Evolutionary conservation across 805 yeast species (phyloP), one percentile per base, ranked within the genome.

Genomic region (Maudiozyma saulgeensis): DNA sequence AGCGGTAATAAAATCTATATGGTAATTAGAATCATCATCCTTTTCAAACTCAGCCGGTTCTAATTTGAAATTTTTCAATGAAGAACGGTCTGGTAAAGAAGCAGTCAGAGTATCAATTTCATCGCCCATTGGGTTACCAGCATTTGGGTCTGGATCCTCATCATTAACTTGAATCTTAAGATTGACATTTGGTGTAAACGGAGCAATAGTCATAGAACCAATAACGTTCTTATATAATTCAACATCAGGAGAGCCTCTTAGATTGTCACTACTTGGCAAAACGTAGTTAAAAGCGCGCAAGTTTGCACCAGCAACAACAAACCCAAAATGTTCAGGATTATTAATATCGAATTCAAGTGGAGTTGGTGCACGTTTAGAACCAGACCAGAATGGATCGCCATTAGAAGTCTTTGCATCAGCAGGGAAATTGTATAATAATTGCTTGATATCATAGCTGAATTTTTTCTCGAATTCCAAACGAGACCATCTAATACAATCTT

Each of bases 351-450:
- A 89, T 13, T 56, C 73, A 54, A 89, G 75, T n/a, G 96, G 87
- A 43, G 76, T 78, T 45, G 99, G 99, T 18, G 96, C 96, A 67
- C 98, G 82, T 71, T 93, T 93, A 34, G 98, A 93, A 49, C 97
- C 96, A 19, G 96, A 80, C 99, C 99, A 93, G 70, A 93, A 93
- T 58, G 95, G 93, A 32, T 83, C 89, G 49, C 99, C 99, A 46
- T 76, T 76, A 0, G 96, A 80, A 3, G 96, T 93, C 42, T 77
- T 82, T 4, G 98, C 93, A 69, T 93, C 99, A 52, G 78, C 80
- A 19, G 99, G 99, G 79, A 93, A 93, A 66, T 91, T 93, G 75
- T 79, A 93, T 56, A 93, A 76, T 62, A 93, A 77, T 73, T 93
- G 99, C 62, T 81, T 72, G 56, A 91, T 89, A 51, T 91, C 98